Percentiles rank a stretch among this genome's conserved stretches.
phyloP scores from a whole-genome alignment of 805 yeast species.

The Suhomyces kilbournensis region DNA sequence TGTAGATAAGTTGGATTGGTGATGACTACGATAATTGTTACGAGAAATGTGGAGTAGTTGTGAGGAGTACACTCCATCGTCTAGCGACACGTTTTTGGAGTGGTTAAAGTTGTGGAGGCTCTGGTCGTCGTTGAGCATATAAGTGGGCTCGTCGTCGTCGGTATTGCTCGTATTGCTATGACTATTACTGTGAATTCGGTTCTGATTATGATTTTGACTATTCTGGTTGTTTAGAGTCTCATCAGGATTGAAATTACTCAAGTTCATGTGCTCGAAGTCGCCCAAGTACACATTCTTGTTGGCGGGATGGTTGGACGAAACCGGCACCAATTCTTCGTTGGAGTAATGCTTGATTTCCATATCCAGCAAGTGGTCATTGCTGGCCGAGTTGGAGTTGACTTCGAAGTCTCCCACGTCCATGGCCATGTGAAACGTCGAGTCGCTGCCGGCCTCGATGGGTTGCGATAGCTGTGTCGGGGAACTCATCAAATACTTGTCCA shows the following conservation, averaged over 20 bases:
- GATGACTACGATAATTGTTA: constrained; percentile 6
- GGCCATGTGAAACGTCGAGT: constrained; percentile 6
- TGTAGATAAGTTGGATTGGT: constrained; percentile 18
- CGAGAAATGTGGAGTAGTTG: constrained; percentile 2
- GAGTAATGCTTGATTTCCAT: constrained; percentile 4
- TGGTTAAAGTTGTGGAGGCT: constrained; percentile 12
- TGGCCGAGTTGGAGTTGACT: neutral
- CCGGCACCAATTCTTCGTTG: constrained; percentile 17
- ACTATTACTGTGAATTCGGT: constrained; percentile 1
- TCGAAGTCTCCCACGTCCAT: constrained; percentile 1
- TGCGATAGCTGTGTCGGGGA: constrained; percentile 38
- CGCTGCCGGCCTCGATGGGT: constrained; percentile 19
- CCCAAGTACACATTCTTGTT: constrained; percentile 3
- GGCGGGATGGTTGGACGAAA: constrained; percentile 11
- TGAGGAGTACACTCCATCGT: constrained; percentile 14
- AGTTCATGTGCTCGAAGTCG: constrained; percentile 4
- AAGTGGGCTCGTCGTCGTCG: constrained; percentile 4
- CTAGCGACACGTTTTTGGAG: constrained; percentile 21
- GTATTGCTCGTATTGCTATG: neutral
- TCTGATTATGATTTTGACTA: constrained; percentile 2
- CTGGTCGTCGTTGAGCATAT: neutral
- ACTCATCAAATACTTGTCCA: constrained; percentile 41
- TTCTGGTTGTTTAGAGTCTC: neutral
- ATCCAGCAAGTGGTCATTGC: constrained; percentile 1
- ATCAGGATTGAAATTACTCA: neutral